A percentile compares a stretch with the other conserved stretches of the same genome.
These are phyloP conservation scores for Vachellia collinsii DNA, from an alignment of 306 rosid species.

Conservation along the genomic window DNA sequence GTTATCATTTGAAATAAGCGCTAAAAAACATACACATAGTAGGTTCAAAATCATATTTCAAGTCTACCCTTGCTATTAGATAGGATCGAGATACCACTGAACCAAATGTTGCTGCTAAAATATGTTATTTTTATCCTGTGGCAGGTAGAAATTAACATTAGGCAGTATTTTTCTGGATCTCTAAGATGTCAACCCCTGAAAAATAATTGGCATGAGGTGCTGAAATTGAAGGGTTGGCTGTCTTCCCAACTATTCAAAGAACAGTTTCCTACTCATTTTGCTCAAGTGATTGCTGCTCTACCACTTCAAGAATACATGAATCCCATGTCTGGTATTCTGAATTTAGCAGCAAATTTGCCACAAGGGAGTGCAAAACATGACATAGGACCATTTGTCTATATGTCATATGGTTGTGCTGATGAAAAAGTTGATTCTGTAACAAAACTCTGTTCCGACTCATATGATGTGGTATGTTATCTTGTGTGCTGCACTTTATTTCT, in stretches of 20 bases:
- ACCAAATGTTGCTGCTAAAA: conserved; percentile 23
- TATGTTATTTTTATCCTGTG: conserved; percentile 32
- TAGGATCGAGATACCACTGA: not conserved
- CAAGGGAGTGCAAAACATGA: conserved; percentile 70
- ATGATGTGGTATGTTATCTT: conserved; percentile 73
- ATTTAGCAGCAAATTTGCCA: conserved; percentile 83
- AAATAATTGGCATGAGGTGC: conserved; percentile 67
- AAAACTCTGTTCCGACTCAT: conserved; percentile 76
- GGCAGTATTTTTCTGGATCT: conserved; percentile 85
- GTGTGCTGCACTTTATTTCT: conserved; percentile 30
- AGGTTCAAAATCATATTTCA: conserved; percentile 4
- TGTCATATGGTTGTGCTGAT: conserved; percentile 78
- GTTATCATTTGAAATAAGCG: conserved; percentile 25
- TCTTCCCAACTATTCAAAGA: conserved; percentile 87
- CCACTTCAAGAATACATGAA: conserved; percentile 95
- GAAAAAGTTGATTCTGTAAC: conserved; percentile 68
- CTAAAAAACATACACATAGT: not conserved
- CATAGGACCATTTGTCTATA: conserved; percentile 84
- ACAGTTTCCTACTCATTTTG: conserved; percentile 89
- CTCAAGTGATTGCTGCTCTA: conserved; percentile 73
- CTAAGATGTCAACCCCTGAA: conserved; percentile 58
- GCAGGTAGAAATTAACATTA: conserved; percentile 95
- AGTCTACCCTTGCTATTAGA: conserved; percentile 1
- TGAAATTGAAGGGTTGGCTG: conserved; percentile 87
- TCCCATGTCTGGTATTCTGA: conserved; percentile 83